Evolutionary conservation across 805 yeast species (phyloP), one percentile per base, ranked within the genome.

Genomic region (Metschnikowia kofuensis): DNA sequence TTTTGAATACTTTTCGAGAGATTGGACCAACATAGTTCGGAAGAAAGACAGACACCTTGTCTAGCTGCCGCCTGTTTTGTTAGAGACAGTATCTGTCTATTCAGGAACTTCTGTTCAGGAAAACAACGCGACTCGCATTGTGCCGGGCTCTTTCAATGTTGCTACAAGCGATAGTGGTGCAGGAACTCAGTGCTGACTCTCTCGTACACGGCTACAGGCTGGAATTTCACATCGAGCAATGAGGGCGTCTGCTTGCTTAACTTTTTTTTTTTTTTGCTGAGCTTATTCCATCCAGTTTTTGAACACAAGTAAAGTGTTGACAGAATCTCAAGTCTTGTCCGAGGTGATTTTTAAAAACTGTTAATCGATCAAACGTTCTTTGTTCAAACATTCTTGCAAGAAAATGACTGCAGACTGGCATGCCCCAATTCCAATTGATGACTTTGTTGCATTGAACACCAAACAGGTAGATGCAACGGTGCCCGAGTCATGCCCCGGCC

Each of bases 401-500:
- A 30, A 3, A 37, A 54, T 54, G 57, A 42, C 56, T 38, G 31
- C 49, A 5, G 48, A 49, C 43, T 60, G 62, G 62, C 51, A 44
- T 37, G 51, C 57, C 2, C 63, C 65, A 8, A 28, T 67, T 30
- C 74, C 74, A 1, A 30, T 68, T 26, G 64, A 58, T 5, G 65
- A 62, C 13, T 70, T 62, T 48, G 58, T 59, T n/a, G 56, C 52
- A 13, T 51, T 69, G 52, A 69, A 69, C 46, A 40, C 51, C 21
- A 53, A 59, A 37, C 42, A 49, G 26, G 47, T 56, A 38, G 57
- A 54, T 14, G 50, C 40, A 6, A 44, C 58, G 21, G 64, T 64
- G 6, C 75, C 76, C 14, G 59, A 59, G 13, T 46, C 54, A 30
- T 53, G 61, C 39, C 77, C 77, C 2, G 50, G 49, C 9, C 57